phyloP scores from a whole-genome alignment of 306 rosid species.

The Cicer judaicum region DNA sequence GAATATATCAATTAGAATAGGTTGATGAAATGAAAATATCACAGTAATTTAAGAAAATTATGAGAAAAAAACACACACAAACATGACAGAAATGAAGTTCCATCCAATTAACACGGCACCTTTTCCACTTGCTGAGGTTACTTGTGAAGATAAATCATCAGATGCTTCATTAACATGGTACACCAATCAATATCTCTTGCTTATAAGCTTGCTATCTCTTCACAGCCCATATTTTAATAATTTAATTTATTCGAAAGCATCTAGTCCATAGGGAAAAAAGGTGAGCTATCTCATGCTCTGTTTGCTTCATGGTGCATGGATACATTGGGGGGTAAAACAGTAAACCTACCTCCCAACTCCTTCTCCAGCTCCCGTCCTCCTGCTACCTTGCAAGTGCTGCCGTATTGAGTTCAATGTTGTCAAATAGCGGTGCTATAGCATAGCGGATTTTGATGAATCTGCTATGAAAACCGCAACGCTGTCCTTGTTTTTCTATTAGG shows the following conservation, averaged over 20 bases:
- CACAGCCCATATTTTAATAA: background rate
- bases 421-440: too few species aligned
- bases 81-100: background rate
- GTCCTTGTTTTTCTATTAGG: too few species aligned
- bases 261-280: background rate
- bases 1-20: background rate
- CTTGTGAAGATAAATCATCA: slow-evolving; percentile 8
- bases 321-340: too few species aligned
- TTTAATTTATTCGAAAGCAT: background rate
- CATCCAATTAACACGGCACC: slow-evolving; percentile 1
- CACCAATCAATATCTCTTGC: slow-evolving; percentile 10
- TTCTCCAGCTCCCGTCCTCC: background rate
- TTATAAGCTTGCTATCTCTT: slow-evolving; percentile 1
- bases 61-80: background rate
- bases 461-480: too few species aligned
- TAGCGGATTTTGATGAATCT: too few species aligned
- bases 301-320: too few species aligned
- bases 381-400: too few species aligned
- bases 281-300: too few species aligned
- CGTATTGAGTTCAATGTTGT: too few species aligned
- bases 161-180: background rate
- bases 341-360: background rate
- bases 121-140: slow-evolving; percentile 2
- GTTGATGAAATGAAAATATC: slow-evolving; percentile 17
- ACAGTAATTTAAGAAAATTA: slow-evolving; percentile 9